These are phyloP conservation scores for Paxillus rubicundulus DNA, from an alignment of 768 basidiomycete species.

Conservation along the genomic window DNA sequence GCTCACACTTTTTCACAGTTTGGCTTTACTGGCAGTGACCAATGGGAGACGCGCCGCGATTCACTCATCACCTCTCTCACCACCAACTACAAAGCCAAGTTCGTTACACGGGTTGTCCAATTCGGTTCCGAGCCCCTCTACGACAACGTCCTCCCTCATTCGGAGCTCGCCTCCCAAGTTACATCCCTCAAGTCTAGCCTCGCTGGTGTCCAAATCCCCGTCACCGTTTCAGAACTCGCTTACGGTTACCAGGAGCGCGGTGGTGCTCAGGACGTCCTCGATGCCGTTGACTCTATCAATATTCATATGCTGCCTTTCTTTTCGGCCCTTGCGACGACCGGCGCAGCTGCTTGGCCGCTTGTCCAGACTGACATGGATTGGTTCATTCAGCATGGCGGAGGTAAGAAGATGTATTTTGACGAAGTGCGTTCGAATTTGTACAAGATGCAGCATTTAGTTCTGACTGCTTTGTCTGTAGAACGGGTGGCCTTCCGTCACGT, in stretches of 20 bases:
- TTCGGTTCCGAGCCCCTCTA: conserved; percentile 72
- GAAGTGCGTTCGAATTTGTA: conserved; percentile 44
- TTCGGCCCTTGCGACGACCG: conserved; percentile 34
- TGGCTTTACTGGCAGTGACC: conserved; percentile 37
- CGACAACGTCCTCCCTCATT: conserved; percentile 52
- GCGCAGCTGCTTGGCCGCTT: conserved; percentile 59
- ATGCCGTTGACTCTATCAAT: conserved; percentile 62
- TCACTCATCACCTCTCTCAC: conserved; percentile 50
- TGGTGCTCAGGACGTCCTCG: conserved; percentile 53
- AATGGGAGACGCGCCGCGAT: conserved; percentile 56
- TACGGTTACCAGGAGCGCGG: conserved; percentile 54
- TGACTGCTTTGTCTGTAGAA: conserved; percentile 44
- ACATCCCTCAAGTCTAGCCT: conserved; percentile 46
- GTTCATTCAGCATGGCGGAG: conserved; percentile 60
- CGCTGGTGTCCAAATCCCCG: conserved; percentile 54
- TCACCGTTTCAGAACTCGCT: conserved; percentile 67
- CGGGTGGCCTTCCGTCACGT: conserved; percentile 74
- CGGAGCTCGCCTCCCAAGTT: conserved; percentile 51
- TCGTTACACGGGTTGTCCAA: conserved; percentile 62
- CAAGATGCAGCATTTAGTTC: neutral
- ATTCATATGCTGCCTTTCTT: conserved; percentile 75
- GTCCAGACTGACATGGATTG: conserved; percentile 59
- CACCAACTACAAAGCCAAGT: conserved; percentile 60
- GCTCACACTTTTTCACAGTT: conserved; percentile 24
- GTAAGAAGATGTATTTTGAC: conserved; percentile 74